Base-by-base conservation (phyloP, 129 eudicot genomes). In the Flaveria brownii region DNA sequence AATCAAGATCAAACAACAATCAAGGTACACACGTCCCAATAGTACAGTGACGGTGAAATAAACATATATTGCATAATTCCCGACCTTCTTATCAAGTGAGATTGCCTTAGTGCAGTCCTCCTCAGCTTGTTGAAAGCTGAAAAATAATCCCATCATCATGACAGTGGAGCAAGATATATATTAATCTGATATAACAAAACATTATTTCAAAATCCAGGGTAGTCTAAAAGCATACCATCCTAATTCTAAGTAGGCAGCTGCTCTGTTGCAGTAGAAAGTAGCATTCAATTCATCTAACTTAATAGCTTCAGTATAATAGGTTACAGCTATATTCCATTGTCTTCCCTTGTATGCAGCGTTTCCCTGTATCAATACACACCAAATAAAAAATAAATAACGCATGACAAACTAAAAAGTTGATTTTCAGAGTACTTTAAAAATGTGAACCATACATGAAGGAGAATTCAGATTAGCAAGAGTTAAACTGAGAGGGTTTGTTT, bases 241-340 rank as follows among this genome's bases (percentile, higher is more conserved):
- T 80, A 90, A 78, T 85, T 90, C 97, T 80, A 93, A 87, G 80
- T 84, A 88, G 25, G 98, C 96, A 84, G 97, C 97, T 78, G 98
- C 97, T 39, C 98, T 82, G 71, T 93, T 93, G 82, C 88, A 63
- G 78, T 85, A 87, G 68, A 85, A 88, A 70, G 97, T 88, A 73
- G 96, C 87, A 75, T 88, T 88, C 5, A 83, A 61, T 43, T 82
- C 93, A 33, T 90, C 92, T 85, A 93, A 74, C 59, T 93, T 88
- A 67, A 90, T 90, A 42, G 98, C 98, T 82, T 90, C 97, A 12
- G 89, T 80, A 52, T 93, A 93, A 78, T 78, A 90, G 73, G 55
- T 85, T 50, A 82, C 85, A 78, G 98, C 98, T 81, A 85, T 93
- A 78, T 90, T 88, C 91, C 88, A 93, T 67, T 88, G 89, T 62